Evolutionary conservation across 1,284 basidiomycete species (phyloP), one percentile per base, ranked within the genome.

Genomic region (Rhizoctonia solani): DNA sequence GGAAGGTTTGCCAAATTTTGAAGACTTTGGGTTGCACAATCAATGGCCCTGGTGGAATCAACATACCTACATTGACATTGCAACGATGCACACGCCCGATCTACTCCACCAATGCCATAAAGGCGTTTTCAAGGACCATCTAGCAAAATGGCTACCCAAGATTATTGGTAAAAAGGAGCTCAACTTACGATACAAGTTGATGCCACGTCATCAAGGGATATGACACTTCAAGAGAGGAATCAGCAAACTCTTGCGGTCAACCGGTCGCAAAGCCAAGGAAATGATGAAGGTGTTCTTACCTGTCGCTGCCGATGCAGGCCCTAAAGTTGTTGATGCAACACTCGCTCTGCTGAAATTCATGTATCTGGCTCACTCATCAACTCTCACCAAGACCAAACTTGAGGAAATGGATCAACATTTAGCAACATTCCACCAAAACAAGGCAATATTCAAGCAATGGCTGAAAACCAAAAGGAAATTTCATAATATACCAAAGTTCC

Each of bases 51-150:
- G 42, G 8, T 58, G 55, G 55, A 30, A 1, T 14, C 16, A 13
- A 13, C 29, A 30, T 23, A 4, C 4, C 1, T 46, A 25, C 11
- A 8, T 58, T 9, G 42, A 47, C 30, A 11, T 58, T 11, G 55
- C 16, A 3, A 42, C 25, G 8, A 69, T 77, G 4, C 37, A 79
- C 0, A 71, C 76, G 2, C 75, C 77, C 4, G 79, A 81, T 69
- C 68, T 79, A 1, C 76, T 81, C 1, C 79, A 81, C 66, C 78
- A 82, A 58, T 16, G 79, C 49, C 78, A 77, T 70, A 79, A 79
- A 61, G 77, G 77, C 0, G 71, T 74, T 3, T 78, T 79, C 71
- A 79, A 79, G 66, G 79, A 80, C 66, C 78, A 79, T 65, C 68
- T 80, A 0, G 73, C 79, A 0, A 69, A 68, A 5, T 81, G 78